Conservation (phyloP, 345 rosid genomes). For the Sisymbrium altissimum region DNA sequence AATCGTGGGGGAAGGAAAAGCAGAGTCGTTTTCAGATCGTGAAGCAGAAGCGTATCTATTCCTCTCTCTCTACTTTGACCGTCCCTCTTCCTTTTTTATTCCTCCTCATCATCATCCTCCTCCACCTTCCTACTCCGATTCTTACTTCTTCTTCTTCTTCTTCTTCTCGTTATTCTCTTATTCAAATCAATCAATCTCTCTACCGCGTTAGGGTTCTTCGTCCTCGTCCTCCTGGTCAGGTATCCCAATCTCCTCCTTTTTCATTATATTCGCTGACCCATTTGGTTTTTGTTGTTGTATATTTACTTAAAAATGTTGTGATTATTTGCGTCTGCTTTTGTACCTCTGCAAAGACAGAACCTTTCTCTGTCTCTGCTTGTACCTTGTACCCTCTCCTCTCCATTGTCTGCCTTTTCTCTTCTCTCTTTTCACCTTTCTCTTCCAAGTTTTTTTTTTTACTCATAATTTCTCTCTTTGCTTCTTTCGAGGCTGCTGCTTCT, state of each 20-base stretch:
- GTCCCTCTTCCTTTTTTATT: slow-evolving; percentile 26
- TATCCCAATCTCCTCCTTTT: neutral
- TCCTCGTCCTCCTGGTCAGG: neutral
- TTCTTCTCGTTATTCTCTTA: neutral
- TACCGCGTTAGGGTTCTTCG: slow-evolving; percentile 17
- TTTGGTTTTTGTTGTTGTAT: neutral
- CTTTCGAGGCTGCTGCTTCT: neutral
- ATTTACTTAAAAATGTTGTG: slow-evolving; percentile 9
- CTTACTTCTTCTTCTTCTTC: slow-evolving; percentile 2
- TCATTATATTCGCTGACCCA: neutral
- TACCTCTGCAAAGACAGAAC: slow-evolving; percentile 29
- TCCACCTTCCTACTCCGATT: slow-evolving; percentile 9
- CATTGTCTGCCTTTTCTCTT: slow-evolving; percentile 13
- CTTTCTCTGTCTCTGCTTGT: slow-evolving; percentile 25
- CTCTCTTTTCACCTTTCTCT: neutral
- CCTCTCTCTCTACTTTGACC: slow-evolving; percentile 44
- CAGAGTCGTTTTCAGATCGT: slow-evolving; percentile 40
- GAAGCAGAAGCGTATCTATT: slow-evolving; percentile 20
- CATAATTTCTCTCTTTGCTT: neutral
- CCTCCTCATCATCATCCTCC: neutral
- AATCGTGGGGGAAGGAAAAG: slow-evolving; percentile 23
- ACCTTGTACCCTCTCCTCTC: slow-evolving; percentile 19
- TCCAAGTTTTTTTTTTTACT: neutral
- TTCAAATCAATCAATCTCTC: slow-evolving; percentile 5
- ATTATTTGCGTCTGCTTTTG: slow-evolving; percentile 11